Percentiles rank a stretch among this genome's conserved stretches.
Conservation (phyloP, 768 basidiomycete species). For the Amanita phalloides region DNA sequence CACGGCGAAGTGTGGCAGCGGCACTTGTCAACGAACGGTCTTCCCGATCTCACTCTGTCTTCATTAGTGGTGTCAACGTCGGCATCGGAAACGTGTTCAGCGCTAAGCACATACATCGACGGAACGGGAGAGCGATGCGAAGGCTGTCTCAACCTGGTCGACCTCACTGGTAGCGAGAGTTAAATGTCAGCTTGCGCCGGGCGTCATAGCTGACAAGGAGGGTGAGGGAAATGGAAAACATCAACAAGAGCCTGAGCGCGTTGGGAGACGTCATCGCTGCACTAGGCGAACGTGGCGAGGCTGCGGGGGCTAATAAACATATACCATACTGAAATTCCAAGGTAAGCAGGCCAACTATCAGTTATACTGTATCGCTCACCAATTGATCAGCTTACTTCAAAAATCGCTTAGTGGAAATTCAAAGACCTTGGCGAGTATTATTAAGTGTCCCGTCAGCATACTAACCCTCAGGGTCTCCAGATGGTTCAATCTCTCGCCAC, state of each 20-base stretch:
- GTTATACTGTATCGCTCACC: not conserved
- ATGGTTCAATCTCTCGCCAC: slow-evolving; percentile 90
- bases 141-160: slow-evolving; percentile 83
- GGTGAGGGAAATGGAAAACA: slow-evolving; percentile 84
- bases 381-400: slow-evolving; percentile 68
- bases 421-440: slow-evolving; percentile 63
- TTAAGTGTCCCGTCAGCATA: not conserved
- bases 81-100: slow-evolving; percentile 16
- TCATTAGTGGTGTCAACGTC: slow-evolving; percentile 68
- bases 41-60: slow-evolving; percentile 89
- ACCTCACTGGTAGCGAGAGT: slow-evolving; percentile 84
- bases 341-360: slow-evolving; percentile 25
- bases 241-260: slow-evolving; percentile 87
- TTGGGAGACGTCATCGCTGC: slow-evolving; percentile 91
- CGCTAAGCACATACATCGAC: slow-evolving; percentile 11
- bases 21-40: slow-evolving; percentile 94
- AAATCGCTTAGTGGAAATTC: slow-evolving; percentile 88
- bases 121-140: slow-evolving; percentile 71
- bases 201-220: slow-evolving; percentile 64
- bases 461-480: slow-evolving; percentile 20
- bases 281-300: slow-evolving; percentile 62
- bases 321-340: slow-evolving; percentile 94
- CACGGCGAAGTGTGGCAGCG: slow-evolving; percentile 77
- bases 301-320: slow-evolving; percentile 41
- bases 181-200: slow-evolving; percentile 56